These are phyloP conservation scores for Saprolegnia parasitica DNA, from an alignment of 352 stramenopile species.

Conservation along the genomic window DNA sequence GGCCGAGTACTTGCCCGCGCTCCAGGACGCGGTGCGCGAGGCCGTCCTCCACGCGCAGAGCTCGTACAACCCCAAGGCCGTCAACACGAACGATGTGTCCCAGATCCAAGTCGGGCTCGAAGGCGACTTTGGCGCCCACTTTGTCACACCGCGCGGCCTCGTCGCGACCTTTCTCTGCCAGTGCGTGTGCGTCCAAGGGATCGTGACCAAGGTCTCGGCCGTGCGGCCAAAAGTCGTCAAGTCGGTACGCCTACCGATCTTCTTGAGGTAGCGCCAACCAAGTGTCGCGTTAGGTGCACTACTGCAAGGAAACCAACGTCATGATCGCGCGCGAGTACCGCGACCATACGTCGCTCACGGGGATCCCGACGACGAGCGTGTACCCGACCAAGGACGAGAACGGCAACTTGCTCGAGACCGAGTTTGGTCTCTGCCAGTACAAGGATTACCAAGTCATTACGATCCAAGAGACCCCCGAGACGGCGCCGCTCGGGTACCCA, in stretches of 20 bases:
- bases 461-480: conserved; percentile 95
- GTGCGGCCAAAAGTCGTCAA: conserved; percentile 97
- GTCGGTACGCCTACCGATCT: conserved; percentile 37
- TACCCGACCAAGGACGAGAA: conserved; percentile 96
- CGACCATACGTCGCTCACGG: conserved; percentile 94
- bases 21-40: conserved; percentile 47
- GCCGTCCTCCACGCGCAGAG: conserved; percentile 28
- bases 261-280: background rate
- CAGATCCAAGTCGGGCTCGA: conserved; percentile 88
- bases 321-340: conserved; percentile 93
- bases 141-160: conserved; percentile 92
- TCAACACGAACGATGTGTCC: conserved; percentile 78
- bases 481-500: conserved; percentile 86
- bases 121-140: conserved; percentile 90
- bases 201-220: conserved; percentile 97
- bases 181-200: conserved; percentile 98
- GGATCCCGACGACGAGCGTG: conserved; percentile 77
- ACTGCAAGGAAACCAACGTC: conserved; percentile 94
- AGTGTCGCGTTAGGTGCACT: conserved; percentile 86
- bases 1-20: conserved; percentile 76
- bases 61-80: conserved; percentile 35
- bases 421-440: conserved; percentile 97
- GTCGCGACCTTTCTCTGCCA: conserved; percentile 87
- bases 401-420: conserved; percentile 95
- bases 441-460: conserved; percentile 97